Conservation (phyloP, 768 basidiomycete species). For the Amanita jacksonii region DNA sequence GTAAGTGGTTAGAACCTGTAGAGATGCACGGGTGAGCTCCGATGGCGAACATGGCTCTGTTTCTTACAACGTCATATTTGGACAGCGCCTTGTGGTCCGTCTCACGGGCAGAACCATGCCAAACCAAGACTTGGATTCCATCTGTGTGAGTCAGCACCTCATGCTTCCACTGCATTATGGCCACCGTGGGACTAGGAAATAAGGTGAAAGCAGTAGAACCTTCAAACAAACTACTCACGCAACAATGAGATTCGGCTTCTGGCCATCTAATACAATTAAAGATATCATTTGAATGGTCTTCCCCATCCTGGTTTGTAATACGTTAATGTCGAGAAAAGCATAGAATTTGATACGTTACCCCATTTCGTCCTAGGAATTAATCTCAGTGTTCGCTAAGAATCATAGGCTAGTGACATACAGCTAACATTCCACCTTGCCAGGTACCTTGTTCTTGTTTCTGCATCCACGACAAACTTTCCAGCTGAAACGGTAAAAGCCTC, state of each 20-base stretch:
- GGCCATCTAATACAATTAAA: constrained; percentile 67
- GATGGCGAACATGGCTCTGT: too few relatives aligned
- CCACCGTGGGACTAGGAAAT: constrained; percentile 37
- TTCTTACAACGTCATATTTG: constrained; percentile 78
- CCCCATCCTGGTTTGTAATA: constrained; percentile 52
- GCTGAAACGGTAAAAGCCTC: constrained; percentile 87
- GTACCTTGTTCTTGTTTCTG: constrained; percentile 78
- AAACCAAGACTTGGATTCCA: constrained; percentile 79
- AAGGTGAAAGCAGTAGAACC: constrained; percentile 34
- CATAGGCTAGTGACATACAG: constrained; percentile 38
- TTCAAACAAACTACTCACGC: constrained; percentile 76
- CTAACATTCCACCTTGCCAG: constrained; percentile 90
- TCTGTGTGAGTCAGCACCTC: constrained; percentile 85
- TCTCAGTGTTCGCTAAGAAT: not conserved
- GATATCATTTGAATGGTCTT: constrained; percentile 97
- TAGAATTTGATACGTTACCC: constrained; percentile 41
- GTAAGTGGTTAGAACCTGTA: constrained; percentile 74
- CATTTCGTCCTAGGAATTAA: constrained; percentile 66
- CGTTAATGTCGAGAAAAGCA: constrained; percentile 1
- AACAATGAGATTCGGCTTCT: constrained; percentile 83
- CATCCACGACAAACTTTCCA: constrained; percentile 96
- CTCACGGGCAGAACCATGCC: constrained; percentile 78
- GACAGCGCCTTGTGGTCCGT: constrained; percentile 57
- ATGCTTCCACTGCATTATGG: constrained; percentile 81
- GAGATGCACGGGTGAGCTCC: not conserved